Conservation (phyloP, 345 rosid species). For the Lumnitzera racemosa region DNA sequence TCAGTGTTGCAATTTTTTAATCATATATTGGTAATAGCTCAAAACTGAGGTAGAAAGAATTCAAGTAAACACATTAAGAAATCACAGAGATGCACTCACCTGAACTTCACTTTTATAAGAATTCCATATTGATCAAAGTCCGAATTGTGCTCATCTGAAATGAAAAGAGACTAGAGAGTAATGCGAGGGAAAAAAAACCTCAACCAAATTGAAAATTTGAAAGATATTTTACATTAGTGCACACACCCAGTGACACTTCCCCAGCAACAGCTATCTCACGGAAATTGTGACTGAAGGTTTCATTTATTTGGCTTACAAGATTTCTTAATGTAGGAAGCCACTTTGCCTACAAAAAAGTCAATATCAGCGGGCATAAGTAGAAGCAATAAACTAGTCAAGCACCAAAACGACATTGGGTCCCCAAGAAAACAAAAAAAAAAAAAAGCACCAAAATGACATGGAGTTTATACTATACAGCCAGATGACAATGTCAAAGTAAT, state of each 20-base stretch:
- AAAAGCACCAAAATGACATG: too few relatives aligned
- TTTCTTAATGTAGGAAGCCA: slow-evolving; percentile 90
- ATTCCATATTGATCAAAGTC: slow-evolving; percentile 89
- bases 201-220: background rate
- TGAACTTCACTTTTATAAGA: slow-evolving; percentile 87
- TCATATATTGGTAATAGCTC: background rate
- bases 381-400: too few relatives aligned
- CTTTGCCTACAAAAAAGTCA: slow-evolving; percentile 36
- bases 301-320: slow-evolving; percentile 74
- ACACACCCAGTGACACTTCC: slow-evolving; percentile 68
- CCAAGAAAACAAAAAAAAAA: too few relatives aligned
- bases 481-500: too few relatives aligned
- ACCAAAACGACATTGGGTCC: too few relatives aligned
- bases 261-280: slow-evolving; percentile 98
- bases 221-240: background rate
- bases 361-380: background rate
- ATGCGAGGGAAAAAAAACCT: slow-evolving; percentile 7
- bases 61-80: too few relatives aligned
- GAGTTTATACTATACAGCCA: too few relatives aligned
- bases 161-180: background rate
- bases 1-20: too few relatives aligned
- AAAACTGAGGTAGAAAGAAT: background rate
- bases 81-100: slow-evolving; percentile 25
- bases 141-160: slow-evolving; percentile 68
- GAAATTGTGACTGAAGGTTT: slow-evolving; percentile 82